Percentiles rank a stretch among this genome's conserved stretches.
phyloP scores from a whole-genome alignment of 1,139 yeast genomes.

The Candida anutae region DNA sequence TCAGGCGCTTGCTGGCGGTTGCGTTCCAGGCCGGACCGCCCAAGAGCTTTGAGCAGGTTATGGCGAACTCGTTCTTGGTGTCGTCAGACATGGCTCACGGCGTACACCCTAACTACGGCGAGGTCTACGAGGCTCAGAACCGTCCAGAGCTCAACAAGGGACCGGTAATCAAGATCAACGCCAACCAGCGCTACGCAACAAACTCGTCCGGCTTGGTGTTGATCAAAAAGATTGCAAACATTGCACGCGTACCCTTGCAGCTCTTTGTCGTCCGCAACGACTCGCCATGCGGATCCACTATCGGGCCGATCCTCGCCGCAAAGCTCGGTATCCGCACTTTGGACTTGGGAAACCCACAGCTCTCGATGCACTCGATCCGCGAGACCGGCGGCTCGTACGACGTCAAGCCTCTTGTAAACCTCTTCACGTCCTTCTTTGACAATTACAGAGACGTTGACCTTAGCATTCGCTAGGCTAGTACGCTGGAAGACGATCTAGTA shows the following conservation, averaged over 20 bases:
- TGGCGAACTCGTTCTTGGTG: constrained; percentile 77
- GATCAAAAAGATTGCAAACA: constrained; percentile 63
- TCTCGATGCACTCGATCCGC: constrained; percentile 92
- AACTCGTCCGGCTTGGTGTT: constrained; percentile 85
- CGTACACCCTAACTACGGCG: constrained; percentile 83
- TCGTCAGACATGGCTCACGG: constrained; percentile 98
- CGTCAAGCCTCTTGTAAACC: constrained; percentile 49
- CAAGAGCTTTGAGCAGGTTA: constrained; percentile 45
- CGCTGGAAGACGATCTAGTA: too few species aligned
- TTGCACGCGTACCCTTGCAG: constrained; percentile 61
- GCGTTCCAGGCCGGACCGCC: constrained; percentile 16
- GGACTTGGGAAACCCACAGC: constrained; percentile 90
- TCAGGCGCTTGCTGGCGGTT: constrained; percentile 55
- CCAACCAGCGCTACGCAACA: constrained; percentile 92
- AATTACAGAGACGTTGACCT: constrained; percentile 22
- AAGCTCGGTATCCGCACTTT: constrained; percentile 83
- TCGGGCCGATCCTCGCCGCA: constrained; percentile 89
- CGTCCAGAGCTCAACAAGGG: constrained; percentile 80
- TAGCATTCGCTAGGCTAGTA: too few species aligned
- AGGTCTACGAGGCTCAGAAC: constrained; percentile 68
- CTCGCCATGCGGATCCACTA: constrained; percentile 93
- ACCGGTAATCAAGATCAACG: constrained; percentile 89
- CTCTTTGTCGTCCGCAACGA: constrained; percentile 87
- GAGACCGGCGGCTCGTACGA: constrained; percentile 88
- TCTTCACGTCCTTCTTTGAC: constrained; percentile 58